Conservation (phyloP, 176 grass and related monocot species). For the Triticum turgidum region DNA sequence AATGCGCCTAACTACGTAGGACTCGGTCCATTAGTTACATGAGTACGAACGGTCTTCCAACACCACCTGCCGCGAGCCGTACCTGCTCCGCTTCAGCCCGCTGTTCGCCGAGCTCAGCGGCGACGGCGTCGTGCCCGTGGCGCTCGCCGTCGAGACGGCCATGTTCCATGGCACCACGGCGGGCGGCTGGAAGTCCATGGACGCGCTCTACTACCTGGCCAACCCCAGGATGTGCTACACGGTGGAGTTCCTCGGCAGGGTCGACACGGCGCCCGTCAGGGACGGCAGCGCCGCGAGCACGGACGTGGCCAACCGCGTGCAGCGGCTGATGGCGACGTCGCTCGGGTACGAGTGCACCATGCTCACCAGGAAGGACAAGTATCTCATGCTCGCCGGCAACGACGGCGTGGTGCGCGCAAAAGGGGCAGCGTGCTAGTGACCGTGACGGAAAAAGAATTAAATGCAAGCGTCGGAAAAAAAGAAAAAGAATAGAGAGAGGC, state of each 20-base stretch:
- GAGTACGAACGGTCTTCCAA: too few species aligned
- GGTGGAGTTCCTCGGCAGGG: slow-evolving; percentile 46
- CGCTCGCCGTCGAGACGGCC: slow-evolving; percentile 31
- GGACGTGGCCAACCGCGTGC: slow-evolving; percentile 62
- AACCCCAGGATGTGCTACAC: slow-evolving; percentile 69
- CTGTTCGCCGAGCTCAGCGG: slow-evolving; percentile 62
- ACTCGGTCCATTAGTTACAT: too few species aligned
- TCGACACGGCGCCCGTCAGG: slow-evolving; percentile 31
- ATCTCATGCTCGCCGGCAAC: slow-evolving; percentile 73
- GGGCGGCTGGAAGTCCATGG: slow-evolving; percentile 58
- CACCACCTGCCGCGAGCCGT: slow-evolving; percentile 70
- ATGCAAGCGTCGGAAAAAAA: neutral
- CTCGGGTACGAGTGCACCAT: slow-evolving; percentile 71
- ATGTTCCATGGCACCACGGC: slow-evolving; percentile 77
- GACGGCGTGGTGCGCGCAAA: slow-evolving; percentile 39
- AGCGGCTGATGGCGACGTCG: slow-evolving; percentile 43
- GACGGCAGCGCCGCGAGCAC: slow-evolving; percentile 9
- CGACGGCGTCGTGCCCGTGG: slow-evolving; percentile 58
- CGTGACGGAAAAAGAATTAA: neutral
- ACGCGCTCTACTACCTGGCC: slow-evolving; percentile 52
- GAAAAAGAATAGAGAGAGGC: neutral
- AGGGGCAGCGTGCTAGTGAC: neutral
- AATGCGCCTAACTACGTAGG: too few species aligned
- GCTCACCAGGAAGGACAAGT: slow-evolving; percentile 82
- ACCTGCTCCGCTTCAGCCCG: slow-evolving; percentile 76